A percentile compares a stretch with the other conserved stretches of the same genome.
phyloP scores from a whole-genome alignment of 805 yeast genomes.

The Yamadazyma takamatsuzukensis region DNA sequence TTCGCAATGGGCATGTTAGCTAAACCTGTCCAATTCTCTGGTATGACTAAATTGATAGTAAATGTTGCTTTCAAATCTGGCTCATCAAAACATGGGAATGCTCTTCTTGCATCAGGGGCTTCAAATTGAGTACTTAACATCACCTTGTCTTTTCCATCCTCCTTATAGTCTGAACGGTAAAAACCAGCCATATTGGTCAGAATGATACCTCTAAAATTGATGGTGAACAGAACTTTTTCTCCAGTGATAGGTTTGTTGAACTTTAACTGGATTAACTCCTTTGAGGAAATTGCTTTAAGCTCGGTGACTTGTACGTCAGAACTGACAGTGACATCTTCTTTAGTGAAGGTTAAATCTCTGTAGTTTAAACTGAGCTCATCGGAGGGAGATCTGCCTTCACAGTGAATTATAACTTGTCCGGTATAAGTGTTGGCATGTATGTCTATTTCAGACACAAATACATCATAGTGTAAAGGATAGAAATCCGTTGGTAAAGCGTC shows the following conservation, averaged over 20 bases:
- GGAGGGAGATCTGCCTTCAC: slow-evolving; percentile 42
- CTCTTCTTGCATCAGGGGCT: slow-evolving; percentile 56
- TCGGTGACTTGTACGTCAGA: slow-evolving; percentile 6
- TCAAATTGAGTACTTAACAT: slow-evolving; percentile 56
- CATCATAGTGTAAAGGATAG: slow-evolving; percentile 69
- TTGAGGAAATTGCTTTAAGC: slow-evolving; percentile 48
- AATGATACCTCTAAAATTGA: slow-evolving; percentile 41
- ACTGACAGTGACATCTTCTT: slow-evolving; percentile 18
- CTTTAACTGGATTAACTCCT: slow-evolving; percentile 61
- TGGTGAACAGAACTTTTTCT: slow-evolving; percentile 18
- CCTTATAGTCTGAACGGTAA: slow-evolving; percentile 44
- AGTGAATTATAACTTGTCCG: slow-evolving; percentile 47
- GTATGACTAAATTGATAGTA: slow-evolving; percentile 37
- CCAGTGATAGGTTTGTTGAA: slow-evolving; percentile 41
- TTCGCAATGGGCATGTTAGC: slow-evolving; percentile 44
- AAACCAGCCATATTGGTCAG: slow-evolving; percentile 58
- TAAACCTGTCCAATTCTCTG: slow-evolving; percentile 34
- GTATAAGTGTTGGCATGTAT: slow-evolving; percentile 39
- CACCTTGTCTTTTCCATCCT: slow-evolving; percentile 31
- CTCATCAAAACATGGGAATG: slow-evolving; percentile 58
- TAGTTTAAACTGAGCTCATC: slow-evolving; percentile 46
- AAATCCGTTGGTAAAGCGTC: slow-evolving; percentile 60
- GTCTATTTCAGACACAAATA: slow-evolving; percentile 61
- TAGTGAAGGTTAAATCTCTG: slow-evolving; percentile 34
- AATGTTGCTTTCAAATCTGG: slow-evolving; percentile 57